Conservation (phyloP, 495 filamentous ascomycete species). For the Endocarpon pusillum region DNA sequence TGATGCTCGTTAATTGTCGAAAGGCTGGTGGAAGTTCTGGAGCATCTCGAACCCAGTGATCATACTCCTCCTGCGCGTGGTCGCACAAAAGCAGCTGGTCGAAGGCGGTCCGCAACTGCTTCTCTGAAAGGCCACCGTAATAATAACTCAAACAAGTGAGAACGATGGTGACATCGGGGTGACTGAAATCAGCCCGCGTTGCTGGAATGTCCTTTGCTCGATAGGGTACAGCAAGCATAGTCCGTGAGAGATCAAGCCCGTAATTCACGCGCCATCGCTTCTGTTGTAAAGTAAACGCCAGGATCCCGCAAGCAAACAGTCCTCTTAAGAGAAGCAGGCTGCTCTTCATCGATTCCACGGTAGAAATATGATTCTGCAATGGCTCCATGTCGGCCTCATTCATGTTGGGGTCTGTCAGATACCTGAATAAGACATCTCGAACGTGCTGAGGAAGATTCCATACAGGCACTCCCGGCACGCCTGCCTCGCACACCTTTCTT, state of each 20-base stretch:
- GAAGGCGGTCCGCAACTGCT: constrained; percentile 34
- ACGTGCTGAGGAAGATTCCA: too few relatives aligned
- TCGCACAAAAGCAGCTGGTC: constrained; percentile 34
- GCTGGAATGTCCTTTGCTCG: constrained; percentile 52
- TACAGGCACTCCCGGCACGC: too few relatives aligned
- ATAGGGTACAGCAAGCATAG: constrained; percentile 51
- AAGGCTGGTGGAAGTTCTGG: constrained; percentile 21
- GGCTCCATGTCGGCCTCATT: too few relatives aligned
- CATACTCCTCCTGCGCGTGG: constrained; percentile 37
- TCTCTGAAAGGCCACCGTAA: constrained; percentile 39
- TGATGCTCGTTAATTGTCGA: constrained; percentile 35
- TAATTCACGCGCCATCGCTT: constrained; percentile 57
- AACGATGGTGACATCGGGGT: constrained; percentile 51
- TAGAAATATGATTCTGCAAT: too few relatives aligned
- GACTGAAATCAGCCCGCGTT: constrained; percentile 49
- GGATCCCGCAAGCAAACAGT: constrained; percentile 37
- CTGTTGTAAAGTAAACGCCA: constrained; percentile 34
- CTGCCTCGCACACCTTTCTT: constrained; percentile 6
- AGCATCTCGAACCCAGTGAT: constrained; percentile 29
- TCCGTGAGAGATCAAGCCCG: constrained; percentile 32
- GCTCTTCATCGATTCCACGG: constrained; percentile 1
- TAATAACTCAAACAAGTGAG: constrained; percentile 58
- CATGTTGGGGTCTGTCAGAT: neutral
- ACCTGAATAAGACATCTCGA: constrained; percentile 2
- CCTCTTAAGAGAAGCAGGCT: constrained; percentile 41